phyloP scores from a whole-genome alignment of 371 early-diverging fungal species.

The Mortierella sp. region DNA sequence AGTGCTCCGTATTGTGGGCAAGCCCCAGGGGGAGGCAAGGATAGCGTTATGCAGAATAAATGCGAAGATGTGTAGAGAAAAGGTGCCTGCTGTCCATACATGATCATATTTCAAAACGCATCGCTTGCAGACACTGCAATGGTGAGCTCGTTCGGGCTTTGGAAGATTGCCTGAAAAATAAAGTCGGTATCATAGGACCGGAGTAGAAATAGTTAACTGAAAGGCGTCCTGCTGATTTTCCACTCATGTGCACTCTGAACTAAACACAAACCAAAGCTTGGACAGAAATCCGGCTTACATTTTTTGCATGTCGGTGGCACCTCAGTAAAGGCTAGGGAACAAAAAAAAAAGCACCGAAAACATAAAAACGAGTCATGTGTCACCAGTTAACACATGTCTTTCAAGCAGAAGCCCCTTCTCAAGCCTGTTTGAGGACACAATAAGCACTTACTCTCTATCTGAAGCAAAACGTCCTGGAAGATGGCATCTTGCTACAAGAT shows the following conservation, averaged over 20 bases:
- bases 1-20: not conserved
- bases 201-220: not conserved
- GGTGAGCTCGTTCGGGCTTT: constrained; percentile 92
- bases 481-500: constrained; percentile 32
- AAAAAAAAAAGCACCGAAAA: not conserved
- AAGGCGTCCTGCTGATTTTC: not conserved
- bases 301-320: constrained; percentile 42
- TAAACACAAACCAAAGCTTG: not conserved
- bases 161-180: constrained; percentile 63
- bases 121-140: constrained; percentile 87
- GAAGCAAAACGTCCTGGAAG: constrained; percentile 35
- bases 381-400: not conserved
- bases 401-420: no score
- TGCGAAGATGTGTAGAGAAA: no score
- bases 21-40: no score
- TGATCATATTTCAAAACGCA: constrained; percentile 83
- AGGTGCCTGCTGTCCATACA: constrained; percentile 52
- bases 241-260: no score
- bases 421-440: no score
- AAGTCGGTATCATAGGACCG: not conserved
- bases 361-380: not conserved
- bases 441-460: constrained; percentile 42
- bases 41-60: no score
- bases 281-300: no score
- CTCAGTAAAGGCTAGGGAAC: constrained; percentile 35